Conservation (phyloP, 345 rosid genomes). For the Linum usitatissimum region DNA sequence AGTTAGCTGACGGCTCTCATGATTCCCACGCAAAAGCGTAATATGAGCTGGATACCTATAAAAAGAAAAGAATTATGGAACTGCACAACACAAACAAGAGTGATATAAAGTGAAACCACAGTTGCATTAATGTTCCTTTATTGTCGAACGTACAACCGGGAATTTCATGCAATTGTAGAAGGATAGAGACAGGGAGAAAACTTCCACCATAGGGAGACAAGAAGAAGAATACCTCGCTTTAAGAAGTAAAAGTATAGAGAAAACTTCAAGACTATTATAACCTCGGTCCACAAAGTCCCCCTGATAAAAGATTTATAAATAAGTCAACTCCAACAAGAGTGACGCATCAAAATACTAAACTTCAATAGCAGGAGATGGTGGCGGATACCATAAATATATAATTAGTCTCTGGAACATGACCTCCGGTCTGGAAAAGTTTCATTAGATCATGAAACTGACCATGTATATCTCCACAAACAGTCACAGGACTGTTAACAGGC, state of each 20-base stretch:
- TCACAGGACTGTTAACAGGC: conserved; percentile 99
- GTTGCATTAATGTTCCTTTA: neutral
- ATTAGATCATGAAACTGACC: conserved; percentile 99
- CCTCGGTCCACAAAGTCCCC: conserved; percentile 96
- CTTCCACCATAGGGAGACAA: neutral
- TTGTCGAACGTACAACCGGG: neutral
- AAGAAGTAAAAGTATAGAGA: conserved; percentile 86
- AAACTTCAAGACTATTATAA: conserved; percentile 95
- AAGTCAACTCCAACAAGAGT: neutral
- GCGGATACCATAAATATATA: conserved; percentile 79
- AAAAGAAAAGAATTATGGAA: conserved; percentile 9
- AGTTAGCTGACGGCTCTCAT: conserved; percentile 98
- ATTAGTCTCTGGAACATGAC: conserved; percentile 95
- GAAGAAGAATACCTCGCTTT: conserved; percentile 60
- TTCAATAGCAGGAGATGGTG: neutral
- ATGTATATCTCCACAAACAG: conserved; percentile 98
- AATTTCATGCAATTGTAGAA: neutral
- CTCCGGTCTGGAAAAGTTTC: conserved; percentile 99
- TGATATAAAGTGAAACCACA: neutral
- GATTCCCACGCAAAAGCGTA: conserved; percentile 98
- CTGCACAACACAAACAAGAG: neutral
- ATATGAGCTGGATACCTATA: conserved; percentile 90
- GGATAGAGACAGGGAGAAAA: neutral
- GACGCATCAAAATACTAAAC: neutral
- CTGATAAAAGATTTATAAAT: conserved; percentile 28